These are phyloP conservation scores for Ogataea trehalophila DNA, from an alignment of 805 yeast species.

Conservation along the genomic window DNA sequence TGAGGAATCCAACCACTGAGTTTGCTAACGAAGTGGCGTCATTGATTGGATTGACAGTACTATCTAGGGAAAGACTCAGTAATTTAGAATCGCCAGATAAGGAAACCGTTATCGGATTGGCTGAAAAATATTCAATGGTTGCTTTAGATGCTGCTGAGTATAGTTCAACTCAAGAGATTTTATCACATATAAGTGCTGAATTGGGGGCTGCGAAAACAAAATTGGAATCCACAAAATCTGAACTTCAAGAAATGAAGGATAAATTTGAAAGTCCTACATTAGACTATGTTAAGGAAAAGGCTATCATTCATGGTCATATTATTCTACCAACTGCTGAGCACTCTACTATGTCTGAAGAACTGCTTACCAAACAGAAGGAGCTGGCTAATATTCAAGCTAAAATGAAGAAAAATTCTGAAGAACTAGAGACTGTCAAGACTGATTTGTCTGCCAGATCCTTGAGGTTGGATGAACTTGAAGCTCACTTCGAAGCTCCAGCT, in stretches of 20 bases:
- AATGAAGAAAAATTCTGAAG: background rate
- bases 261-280: conserved; percentile 5
- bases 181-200: background rate
- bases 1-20: conserved; percentile 19
- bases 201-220: background rate
- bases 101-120: conserved; percentile 7
- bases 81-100: conserved; percentile 12
- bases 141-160: conserved; percentile 4
- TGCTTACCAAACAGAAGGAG: background rate
- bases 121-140: conserved; percentile 6
- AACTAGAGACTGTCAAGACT: conserved; percentile 3
- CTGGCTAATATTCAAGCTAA: conserved; percentile 1
- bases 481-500: conserved; percentile 5
- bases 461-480: conserved; percentile 1
- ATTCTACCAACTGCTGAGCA: conserved; percentile 3
- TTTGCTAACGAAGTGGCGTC: conserved; percentile 31
- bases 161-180: background rate
- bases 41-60: conserved; percentile 15
- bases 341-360: background rate
- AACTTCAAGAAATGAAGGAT: background rate
- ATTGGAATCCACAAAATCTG: background rate
- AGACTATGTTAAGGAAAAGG: conserved; percentile 8
- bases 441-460: background rate
- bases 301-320: conserved; percentile 3
- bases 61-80: conserved; percentile 15